phyloP scores from a whole-genome alignment of 2,329 filamentous ascomycete genomes.

The Fusarium brevicatenulatum region DNA sequence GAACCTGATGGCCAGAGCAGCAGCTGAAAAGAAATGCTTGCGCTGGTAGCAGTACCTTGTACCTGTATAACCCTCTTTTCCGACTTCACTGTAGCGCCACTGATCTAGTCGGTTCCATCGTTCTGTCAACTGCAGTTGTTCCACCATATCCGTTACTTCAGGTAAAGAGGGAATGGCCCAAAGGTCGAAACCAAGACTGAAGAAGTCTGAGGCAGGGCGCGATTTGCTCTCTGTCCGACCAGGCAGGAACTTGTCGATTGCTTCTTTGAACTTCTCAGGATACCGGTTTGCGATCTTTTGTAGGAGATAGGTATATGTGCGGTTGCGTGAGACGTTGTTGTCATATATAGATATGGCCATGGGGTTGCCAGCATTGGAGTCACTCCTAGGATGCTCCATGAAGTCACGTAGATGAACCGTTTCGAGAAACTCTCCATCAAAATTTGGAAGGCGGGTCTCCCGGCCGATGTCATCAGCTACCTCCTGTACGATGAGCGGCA shows the following conservation, averaged over 20 bases:
- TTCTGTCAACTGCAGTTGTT: neutral
- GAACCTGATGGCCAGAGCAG: neutral
- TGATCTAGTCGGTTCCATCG: accelerated
- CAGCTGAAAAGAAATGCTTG: constrained; percentile 5
- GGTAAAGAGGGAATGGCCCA: neutral
- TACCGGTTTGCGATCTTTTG: neutral
- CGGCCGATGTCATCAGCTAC: no score
- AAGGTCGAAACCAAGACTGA: neutral
- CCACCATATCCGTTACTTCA: neutral
- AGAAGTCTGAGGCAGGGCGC: neutral
- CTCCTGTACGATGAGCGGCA: no score
- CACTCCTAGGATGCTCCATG: no score
- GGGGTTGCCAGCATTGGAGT: no score
- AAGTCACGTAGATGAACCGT: no score
- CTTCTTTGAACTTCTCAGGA: neutral
- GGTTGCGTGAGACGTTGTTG: neutral
- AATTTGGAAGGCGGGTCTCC: no score
- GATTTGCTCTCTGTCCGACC: accelerated
- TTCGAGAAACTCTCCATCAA: no score
- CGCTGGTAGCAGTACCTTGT: neutral
- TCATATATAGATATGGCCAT: no score
- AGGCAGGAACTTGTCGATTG: accelerated
- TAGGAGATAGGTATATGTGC: neutral
- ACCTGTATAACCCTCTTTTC: neutral
- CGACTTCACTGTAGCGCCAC: accelerated